phyloP scores from a whole-genome alignment of 1,139 yeast genomes.

The Meyerozyma sp. region DNA sequence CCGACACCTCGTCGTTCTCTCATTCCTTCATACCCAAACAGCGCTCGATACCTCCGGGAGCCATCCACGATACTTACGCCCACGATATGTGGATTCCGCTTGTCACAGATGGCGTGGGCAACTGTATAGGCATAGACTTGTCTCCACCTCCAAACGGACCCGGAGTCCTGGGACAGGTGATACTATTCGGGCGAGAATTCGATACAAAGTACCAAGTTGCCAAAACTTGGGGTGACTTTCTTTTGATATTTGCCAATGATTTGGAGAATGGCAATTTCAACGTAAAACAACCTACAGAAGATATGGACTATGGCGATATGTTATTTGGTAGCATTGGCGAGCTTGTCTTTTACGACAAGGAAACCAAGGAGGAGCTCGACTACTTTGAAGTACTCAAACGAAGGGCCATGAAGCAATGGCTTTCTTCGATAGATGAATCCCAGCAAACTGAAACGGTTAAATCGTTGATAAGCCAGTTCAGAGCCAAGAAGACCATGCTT shows the following conservation, averaged over 20 bases:
- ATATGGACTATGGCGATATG: slow-evolving; percentile 44
- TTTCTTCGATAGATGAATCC: slow-evolving; percentile 17
- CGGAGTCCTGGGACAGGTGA: slow-evolving; percentile 80
- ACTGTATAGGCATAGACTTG: slow-evolving; percentile 83
- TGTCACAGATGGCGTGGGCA: slow-evolving; percentile 82
- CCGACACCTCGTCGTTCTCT: background rate
- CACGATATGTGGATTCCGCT: slow-evolving; percentile 90
- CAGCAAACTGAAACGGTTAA: slow-evolving; percentile 14
- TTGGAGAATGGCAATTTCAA: slow-evolving; percentile 74
- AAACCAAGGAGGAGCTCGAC: slow-evolving; percentile 41
- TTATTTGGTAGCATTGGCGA: slow-evolving; percentile 66
- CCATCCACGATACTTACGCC: slow-evolving; percentile 69
- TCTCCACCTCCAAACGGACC: slow-evolving; percentile 63
- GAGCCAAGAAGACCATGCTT: slow-evolving; percentile 10
- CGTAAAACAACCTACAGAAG: slow-evolving; percentile 45
- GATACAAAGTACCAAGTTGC: slow-evolving; percentile 79
- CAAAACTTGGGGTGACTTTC: slow-evolving; percentile 80
- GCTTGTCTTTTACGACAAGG: slow-evolving; percentile 54
- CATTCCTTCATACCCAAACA: slow-evolving; percentile 42
- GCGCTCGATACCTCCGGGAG: slow-evolving; percentile 67
- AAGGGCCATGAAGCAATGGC: slow-evolving; percentile 29
- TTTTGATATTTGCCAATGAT: slow-evolving; percentile 77
- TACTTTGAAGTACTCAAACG: slow-evolving; percentile 60
- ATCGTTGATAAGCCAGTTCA: slow-evolving; percentile 20
- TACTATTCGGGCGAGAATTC: slow-evolving; percentile 83